Conservation (phyloP, 1,139 yeast genomes). For the Diutina ranongensis region DNA sequence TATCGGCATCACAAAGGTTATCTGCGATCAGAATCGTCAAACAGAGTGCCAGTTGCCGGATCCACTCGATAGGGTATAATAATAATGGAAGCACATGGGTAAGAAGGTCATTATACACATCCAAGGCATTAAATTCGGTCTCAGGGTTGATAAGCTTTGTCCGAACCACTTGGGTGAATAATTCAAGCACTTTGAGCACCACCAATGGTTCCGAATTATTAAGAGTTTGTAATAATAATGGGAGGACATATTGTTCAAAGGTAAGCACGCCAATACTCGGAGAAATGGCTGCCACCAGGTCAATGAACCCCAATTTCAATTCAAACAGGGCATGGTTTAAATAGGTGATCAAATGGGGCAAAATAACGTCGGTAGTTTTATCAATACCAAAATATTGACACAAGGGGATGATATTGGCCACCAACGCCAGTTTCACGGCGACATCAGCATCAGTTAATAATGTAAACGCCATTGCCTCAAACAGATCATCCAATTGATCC, state of each 20-base stretch:
- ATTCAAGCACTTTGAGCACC: slow-evolving; percentile 60
- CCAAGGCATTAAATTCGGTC: slow-evolving; percentile 29
- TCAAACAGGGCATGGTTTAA: slow-evolving; percentile 68
- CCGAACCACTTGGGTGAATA: slow-evolving; percentile 35
- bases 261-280: slow-evolving; percentile 73
- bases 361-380: slow-evolving; percentile 73
- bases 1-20: slow-evolving; percentile 63
- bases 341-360: slow-evolving; percentile 87
- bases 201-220: slow-evolving; percentile 79
- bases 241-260: slow-evolving; percentile 79
- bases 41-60: slow-evolving; percentile 56
- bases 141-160: slow-evolving; percentile 25
- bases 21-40: slow-evolving; percentile 52
- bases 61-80: slow-evolving; percentile 83
- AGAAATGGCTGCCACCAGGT: slow-evolving; percentile 68
- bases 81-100: slow-evolving; percentile 23
- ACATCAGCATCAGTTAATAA: slow-evolving; percentile 61
- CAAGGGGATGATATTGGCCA: slow-evolving; percentile 58
- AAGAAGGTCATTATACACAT: slow-evolving; percentile 28
- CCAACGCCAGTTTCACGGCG: slow-evolving; percentile 57
- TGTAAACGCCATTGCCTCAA: slow-evolving; percentile 11
- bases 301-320: slow-evolving; percentile 59
- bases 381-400: slow-evolving; percentile 81
- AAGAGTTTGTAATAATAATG: slow-evolving; percentile 70
- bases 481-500: not conserved